Conservation (phyloP, 192 early-diverging fungal genomes). For the Backusella tuberculispora region DNA sequence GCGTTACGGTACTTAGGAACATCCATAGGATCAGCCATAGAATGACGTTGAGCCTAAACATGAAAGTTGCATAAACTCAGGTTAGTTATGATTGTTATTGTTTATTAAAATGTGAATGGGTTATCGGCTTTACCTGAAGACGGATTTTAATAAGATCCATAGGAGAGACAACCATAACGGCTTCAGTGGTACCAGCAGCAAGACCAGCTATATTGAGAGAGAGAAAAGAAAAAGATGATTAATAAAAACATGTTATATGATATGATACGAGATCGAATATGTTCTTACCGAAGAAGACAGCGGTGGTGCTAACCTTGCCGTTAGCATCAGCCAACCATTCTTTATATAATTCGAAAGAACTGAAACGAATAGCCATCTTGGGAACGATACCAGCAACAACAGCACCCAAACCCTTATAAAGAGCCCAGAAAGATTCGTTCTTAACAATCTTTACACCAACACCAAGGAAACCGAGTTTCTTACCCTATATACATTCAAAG, state of each 20-base stretch:
- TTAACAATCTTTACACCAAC: conserved; percentile 85
- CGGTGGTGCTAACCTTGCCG: conserved; percentile 67
- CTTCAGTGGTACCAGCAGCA: conserved; percentile 91
- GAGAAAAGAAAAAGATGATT: not conserved
- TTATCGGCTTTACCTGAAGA: conserved; percentile 59
- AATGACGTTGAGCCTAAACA: conserved; percentile 80
- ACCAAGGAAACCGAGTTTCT: conserved; percentile 69
- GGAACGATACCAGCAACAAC: conserved; percentile 96
- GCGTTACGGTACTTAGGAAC: conserved; percentile 97
- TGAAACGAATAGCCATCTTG: conserved; percentile 99
- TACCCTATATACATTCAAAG: conserved; percentile 39
- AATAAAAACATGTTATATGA: conserved; percentile 16
- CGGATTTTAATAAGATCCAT: conserved; percentile 99
- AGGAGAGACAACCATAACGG: conserved; percentile 92
- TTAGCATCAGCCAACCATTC: conserved; percentile 67
- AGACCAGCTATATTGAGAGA: conserved; percentile 71
- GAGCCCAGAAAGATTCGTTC: conserved; percentile 85
- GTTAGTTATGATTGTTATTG: too few relatives aligned
- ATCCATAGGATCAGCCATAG: conserved; percentile 95
- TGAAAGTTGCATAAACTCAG: not conserved
- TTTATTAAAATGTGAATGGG: not conserved
- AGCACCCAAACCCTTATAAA: conserved; percentile 98
- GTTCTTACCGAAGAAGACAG: conserved; percentile 72
- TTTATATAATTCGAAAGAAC: conserved; percentile 95
- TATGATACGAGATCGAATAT: not conserved